Base-by-base conservation (phyloP, 2,329 filamentous ascomycete species). In the Phialophora chinensis region DNA sequence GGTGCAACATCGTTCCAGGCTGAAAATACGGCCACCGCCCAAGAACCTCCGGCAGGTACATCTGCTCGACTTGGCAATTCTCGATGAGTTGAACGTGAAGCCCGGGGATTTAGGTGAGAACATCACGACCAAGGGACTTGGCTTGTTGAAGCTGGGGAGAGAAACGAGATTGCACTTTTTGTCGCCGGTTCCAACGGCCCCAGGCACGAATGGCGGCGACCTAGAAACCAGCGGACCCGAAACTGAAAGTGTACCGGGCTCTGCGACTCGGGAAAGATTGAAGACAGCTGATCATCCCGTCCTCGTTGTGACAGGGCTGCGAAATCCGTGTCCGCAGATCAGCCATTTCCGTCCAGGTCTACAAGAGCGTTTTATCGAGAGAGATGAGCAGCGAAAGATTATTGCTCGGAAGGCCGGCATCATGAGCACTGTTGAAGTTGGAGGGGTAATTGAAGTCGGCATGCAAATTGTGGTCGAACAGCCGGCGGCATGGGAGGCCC, bases 11-110 rank as follows among this genome's bases (percentile, higher is more conserved):
- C 69, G 62, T 33, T 68, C 71, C 42, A 71, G 69, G 25, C 64
- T 68, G 10, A 66, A 69, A 47, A 66, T 74, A 53, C 55, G 63
- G 8, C 72, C 73, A 7, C 65, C 72, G 4, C 69, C 69, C 10
- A 67, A 66, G 33, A 75, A 75, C 62, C 68, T 75, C n/a, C 72
- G 73, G 27, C 73, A 75, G 61, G 73, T 75, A 12, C 73, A 75
- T 58, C 67, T 75, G 12, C 69, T 75, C 7, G 69, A 71, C 11
- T 50, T 66, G 47, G 73, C 73, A 53, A 67, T 74, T 29, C 67
- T 74, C 27, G 27, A 66, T n/a, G 47, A 63, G 27, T 49, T 57
- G n/a, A 12, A 55, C 11, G 44, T 66, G 8, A 50, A 67, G 27
- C 71, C 70, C 0, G 72, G 68, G 12, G 65, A 72, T n/a, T 29